phyloP scores from a whole-genome alignment of 352 stramenopile species.

The Globisporangium solare region DNA sequence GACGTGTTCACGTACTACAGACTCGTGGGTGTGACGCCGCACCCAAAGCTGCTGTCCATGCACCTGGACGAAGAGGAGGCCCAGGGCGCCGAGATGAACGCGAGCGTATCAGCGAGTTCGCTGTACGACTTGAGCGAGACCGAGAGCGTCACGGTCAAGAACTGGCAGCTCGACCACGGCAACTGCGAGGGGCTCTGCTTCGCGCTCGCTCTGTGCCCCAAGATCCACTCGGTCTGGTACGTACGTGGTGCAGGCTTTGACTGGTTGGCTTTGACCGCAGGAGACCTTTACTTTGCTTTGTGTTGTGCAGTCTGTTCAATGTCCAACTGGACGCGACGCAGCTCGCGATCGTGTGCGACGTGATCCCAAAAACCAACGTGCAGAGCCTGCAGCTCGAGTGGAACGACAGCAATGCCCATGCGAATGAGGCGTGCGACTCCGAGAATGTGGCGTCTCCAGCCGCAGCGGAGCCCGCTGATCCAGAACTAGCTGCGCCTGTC shows the following conservation, averaged over 20 bases:
- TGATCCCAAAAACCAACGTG: conserved; percentile 46
- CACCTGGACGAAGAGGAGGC: conserved; percentile 59
- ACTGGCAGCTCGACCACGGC: conserved; percentile 65
- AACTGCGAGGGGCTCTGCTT: conserved; percentile 55
- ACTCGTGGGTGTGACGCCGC: conserved; percentile 42
- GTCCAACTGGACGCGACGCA: conserved; percentile 44
- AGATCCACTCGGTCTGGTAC: conserved; percentile 54
- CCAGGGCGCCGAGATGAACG: conserved; percentile 19
- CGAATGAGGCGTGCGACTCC: not conserved
- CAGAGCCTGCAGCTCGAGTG: conserved; percentile 65
- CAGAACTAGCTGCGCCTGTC: conserved; percentile 5
- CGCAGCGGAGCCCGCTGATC: not conserved
- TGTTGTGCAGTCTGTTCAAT: conserved; percentile 59
- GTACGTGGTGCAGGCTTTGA: too few species aligned
- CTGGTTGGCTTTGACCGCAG: too few species aligned
- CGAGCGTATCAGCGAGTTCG: conserved; percentile 1
- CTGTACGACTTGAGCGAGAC: conserved; percentile 61
- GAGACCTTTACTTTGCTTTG: too few species aligned
- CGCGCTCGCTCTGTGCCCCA: conserved; percentile 34
- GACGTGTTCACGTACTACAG: conserved; percentile 64
- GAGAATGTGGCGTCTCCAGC: not conserved
- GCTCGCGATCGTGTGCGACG: conserved; percentile 39
- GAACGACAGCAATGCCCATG: conserved; percentile 25
- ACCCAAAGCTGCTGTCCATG: conserved; percentile 59
- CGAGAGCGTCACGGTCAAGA: conserved; percentile 46